A percentile compares a stretch with the other conserved stretches of the same genome.
These are phyloP conservation scores for Pistacia vera DNA, from an alignment of 345 rosid genomes.

Conservation along the genomic window DNA sequence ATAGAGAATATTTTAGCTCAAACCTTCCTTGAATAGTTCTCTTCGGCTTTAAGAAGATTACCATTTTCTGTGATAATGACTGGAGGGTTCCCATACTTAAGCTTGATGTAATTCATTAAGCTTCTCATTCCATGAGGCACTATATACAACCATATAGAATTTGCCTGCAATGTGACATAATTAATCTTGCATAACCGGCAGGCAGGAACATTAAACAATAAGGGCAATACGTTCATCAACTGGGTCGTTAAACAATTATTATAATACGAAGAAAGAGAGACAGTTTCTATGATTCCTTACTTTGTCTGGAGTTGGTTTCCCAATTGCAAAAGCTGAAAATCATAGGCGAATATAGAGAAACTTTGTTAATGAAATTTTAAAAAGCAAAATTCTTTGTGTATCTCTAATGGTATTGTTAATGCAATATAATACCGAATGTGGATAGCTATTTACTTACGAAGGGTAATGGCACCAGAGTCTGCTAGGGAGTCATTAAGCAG, in stretches of 20 bases:
- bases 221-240: too few species aligned
- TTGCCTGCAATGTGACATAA: slow-evolving; percentile 47
- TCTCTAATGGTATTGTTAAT: too few species aligned
- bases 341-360: slow-evolving; percentile 2
- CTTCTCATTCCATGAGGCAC: slow-evolving; percentile 69
- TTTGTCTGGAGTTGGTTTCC: slow-evolving; percentile 68
- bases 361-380: slow-evolving; percentile 1
- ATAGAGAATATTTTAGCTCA: slow-evolving; percentile 8
- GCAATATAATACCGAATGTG: not conserved
- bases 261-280: not conserved
- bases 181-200: not conserved
- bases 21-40: not conserved
- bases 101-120: slow-evolving; percentile 70
- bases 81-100: slow-evolving; percentile 58
- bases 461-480: slow-evolving; percentile 80
- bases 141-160: slow-evolving; percentile 69
- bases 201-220: not conserved
- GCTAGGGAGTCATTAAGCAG: slow-evolving; percentile 66
- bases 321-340: slow-evolving; percentile 60
- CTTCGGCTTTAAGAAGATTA: slow-evolving; percentile 10
- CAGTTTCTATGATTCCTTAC: slow-evolving; percentile 33
- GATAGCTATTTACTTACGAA: slow-evolving; percentile 49
- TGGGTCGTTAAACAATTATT: not conserved
- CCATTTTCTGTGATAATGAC: slow-evolving; percentile 74
- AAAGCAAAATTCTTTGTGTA: not conserved